A percentile compares a stretch with the other conserved stretches of the same genome.
phyloP scores from a whole-genome alignment of 2,329 filamentous ascomycete species.

The Teratosphaeria nubilosa region DNA sequence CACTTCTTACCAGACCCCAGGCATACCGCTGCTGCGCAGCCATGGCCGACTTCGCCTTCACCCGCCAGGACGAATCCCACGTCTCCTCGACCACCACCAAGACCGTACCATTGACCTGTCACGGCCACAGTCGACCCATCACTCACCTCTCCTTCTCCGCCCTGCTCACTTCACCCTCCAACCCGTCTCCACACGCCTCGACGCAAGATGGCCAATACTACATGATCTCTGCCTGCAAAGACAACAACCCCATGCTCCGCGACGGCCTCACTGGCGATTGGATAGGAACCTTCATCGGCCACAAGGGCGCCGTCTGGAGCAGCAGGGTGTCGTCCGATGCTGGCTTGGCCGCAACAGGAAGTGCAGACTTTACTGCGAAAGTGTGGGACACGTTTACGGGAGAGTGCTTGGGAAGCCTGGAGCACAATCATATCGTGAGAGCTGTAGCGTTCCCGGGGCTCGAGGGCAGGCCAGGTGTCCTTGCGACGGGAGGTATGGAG shows the following conservation, averaged over 20 bases:
- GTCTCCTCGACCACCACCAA: conserved; percentile 28
- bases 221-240: conserved; percentile 71
- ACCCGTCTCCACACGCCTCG: conserved; percentile 5
- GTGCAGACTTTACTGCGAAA: conserved; percentile 84
- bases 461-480: conserved; percentile 58
- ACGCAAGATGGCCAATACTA: conserved; percentile 49
- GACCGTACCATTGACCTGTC: conserved; percentile 84
- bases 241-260: conserved; percentile 96
- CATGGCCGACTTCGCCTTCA: conserved; percentile 27
- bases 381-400: conserved; percentile 96
- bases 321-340: conserved; percentile 82
- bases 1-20: background rate
- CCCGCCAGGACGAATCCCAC: conserved; percentile 20
- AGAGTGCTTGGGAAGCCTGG: conserved; percentile 74
- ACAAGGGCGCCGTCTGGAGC: conserved; percentile 98
- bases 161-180: conserved; percentile 40
- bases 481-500: conserved; percentile 90
- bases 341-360: conserved; percentile 79
- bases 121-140: conserved; percentile 86
- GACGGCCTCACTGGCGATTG: conserved; percentile 93
- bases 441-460: conserved; percentile 67
- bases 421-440: conserved; percentile 91
- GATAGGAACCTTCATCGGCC: conserved; percentile 96
- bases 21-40: background rate
- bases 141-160: conserved; percentile 86